Evolutionary conservation across 768 basidiomycete species (phyloP).

Genomic region (Macrocybe gigantea): DNA sequence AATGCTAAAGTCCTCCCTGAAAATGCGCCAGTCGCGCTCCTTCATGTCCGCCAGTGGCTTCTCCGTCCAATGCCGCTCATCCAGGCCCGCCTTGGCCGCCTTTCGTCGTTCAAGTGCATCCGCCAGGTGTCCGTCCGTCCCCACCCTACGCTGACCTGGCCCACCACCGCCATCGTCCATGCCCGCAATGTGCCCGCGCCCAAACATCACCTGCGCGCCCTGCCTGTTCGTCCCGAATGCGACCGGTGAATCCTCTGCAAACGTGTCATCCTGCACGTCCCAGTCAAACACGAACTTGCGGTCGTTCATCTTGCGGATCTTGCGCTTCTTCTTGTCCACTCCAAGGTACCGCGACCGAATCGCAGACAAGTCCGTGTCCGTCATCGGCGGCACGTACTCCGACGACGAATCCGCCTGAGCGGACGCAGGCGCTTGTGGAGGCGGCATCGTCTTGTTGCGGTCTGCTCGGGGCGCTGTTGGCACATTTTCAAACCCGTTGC

Average conservation of each 20-base stretch:
- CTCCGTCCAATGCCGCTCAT: slow-evolving; percentile 97
- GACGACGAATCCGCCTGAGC: slow-evolving; percentile 28
- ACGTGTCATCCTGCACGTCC: slow-evolving; percentile 95
- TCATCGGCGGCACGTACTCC: slow-evolving; percentile 59
- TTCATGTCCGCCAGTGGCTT: slow-evolving; percentile 91
- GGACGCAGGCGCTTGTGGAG: slow-evolving; percentile 22
- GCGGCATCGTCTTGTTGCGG: slow-evolving; percentile 38
- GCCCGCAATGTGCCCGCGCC: slow-evolving; percentile 75
- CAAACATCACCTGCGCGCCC: slow-evolving; percentile 86
- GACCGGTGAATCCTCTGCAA: slow-evolving; percentile 68
- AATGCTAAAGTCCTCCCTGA: slow-evolving; percentile 97
- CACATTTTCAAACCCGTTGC: slow-evolving; percentile 53
- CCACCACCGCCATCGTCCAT: slow-evolving; percentile 76
- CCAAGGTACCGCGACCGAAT: slow-evolving; percentile 94
- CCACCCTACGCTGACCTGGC: slow-evolving; percentile 25
- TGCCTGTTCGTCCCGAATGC: slow-evolving; percentile 68
- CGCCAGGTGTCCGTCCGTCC: slow-evolving; percentile 48
- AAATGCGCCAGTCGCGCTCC: slow-evolving; percentile 98
- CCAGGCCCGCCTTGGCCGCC: slow-evolving; percentile 75
- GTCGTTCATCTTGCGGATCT: slow-evolving; percentile 91
- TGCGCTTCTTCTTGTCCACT: slow-evolving; percentile 89
- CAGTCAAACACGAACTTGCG: slow-evolving; percentile 99
- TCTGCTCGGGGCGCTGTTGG: slow-evolving; percentile 85
- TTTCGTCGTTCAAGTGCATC: slow-evolving; percentile 80
- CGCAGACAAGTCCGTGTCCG: slow-evolving; percentile 71